phyloP scores from a whole-genome alignment of 495 filamentous ascomycete genomes.

The Neurospora sp. region DNA sequence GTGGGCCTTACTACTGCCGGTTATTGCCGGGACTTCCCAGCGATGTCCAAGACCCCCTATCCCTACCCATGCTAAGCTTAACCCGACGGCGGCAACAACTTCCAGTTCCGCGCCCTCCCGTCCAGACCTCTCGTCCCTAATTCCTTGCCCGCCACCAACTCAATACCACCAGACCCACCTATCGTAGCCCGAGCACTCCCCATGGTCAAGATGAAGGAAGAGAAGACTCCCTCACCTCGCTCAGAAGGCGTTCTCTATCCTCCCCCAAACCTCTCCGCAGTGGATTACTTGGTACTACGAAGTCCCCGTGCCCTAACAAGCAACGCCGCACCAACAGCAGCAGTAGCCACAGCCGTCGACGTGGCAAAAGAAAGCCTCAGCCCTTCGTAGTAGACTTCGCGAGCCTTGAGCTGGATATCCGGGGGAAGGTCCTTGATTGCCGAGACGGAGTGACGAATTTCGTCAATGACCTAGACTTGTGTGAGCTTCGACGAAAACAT shows the following conservation, averaged over 20 bases:
- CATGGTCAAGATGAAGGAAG: not conserved
- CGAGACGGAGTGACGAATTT: slow-evolving; percentile 52
- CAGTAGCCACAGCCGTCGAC: slow-evolving; percentile 39
- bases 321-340: slow-evolving; percentile 41
- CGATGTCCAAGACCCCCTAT: not conserved
- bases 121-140: not conserved
- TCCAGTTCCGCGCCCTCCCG: not conserved
- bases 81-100: not conserved
- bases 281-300: slow-evolving; percentile 19
- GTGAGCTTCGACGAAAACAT: not conserved
- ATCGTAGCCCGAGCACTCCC: not conserved
- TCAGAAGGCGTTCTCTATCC: not conserved
- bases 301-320: slow-evolving; percentile 41
- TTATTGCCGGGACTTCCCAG: not conserved
- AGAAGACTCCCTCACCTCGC: not conserved
- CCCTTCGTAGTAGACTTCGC: slow-evolving; percentile 49
- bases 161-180: not conserved
- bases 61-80: not conserved
- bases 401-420: slow-evolving; percentile 48
- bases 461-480: slow-evolving; percentile 40
- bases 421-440: slow-evolving; percentile 43
- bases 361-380: slow-evolving; percentile 45
- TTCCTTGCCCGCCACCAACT: not conserved
- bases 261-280: too few relatives aligned
- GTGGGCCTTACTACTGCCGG: not conserved